These are phyloP conservation scores for Nicotiana knightiana DNA, from an alignment of 257 asterid species.

Conservation along the genomic window DNA sequence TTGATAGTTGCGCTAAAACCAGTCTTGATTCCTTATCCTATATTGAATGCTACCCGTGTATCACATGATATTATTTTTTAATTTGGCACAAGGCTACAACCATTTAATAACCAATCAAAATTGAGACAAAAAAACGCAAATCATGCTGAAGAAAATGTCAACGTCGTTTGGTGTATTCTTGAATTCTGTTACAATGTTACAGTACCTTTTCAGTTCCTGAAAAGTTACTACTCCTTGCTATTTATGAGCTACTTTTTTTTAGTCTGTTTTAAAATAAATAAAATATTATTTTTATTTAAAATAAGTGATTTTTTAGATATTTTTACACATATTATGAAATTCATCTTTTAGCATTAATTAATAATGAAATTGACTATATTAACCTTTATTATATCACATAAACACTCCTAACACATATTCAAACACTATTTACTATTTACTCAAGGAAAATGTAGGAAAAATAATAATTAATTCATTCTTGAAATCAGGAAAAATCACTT, in stretches of 20 bases:
- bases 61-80: not conserved
- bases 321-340: no score
- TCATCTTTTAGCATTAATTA: no score
- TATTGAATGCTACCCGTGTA: not conserved
- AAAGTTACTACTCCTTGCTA: not conserved
- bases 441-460: no score
- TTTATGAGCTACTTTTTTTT: not conserved
- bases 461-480: no score
- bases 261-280: no score
- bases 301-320: no score
- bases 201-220: not conserved
- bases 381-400: no score
- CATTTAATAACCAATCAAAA: not conserved
- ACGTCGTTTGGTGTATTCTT: not conserved
- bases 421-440: no score
- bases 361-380: no score
- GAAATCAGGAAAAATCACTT: no score
- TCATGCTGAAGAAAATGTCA: not conserved
- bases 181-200: not conserved
- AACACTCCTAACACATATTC: no score
- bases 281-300: no score
- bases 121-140: not conserved
- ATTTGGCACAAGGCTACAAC: not conserved
- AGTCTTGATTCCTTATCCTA: not conserved
- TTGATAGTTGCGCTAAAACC: not conserved